A percentile compares a stretch with the other conserved stretches of the same genome.
Conservation (phyloP, 768 basidiomycete genomes). For the Epithele typhae region DNA sequence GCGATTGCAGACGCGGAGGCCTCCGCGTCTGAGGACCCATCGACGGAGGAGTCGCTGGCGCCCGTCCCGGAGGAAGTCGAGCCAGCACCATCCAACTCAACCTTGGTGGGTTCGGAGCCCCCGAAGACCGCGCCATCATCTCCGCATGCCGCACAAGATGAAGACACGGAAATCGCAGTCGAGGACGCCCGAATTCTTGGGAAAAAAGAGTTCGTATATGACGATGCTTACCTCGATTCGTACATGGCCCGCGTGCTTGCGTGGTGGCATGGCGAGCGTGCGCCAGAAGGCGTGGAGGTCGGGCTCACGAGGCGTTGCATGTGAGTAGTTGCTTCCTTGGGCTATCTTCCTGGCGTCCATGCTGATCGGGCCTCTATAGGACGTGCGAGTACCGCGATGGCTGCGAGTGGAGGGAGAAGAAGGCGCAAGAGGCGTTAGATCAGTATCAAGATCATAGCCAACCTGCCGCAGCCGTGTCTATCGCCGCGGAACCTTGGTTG, state of each 20-base stretch:
- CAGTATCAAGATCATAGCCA: too few species aligned
- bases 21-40: background rate
- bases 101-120: background rate
- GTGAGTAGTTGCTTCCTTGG: conserved; percentile 38
- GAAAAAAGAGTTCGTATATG: conserved; percentile 51
- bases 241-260: conserved; percentile 52
- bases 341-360: too few species aligned
- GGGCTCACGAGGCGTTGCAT: conserved; percentile 59
- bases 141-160: background rate
- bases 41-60: background rate
- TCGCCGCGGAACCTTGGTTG: too few species aligned
- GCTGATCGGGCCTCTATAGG: conserved; percentile 28
- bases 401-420: conserved; percentile 73
- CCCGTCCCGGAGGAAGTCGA: background rate
- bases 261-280: conserved; percentile 75
- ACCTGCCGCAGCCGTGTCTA: too few species aligned
- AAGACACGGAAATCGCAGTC: conserved; percentile 7
- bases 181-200: conserved; percentile 50
- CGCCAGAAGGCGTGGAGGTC: conserved; percentile 65
- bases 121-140: conserved; percentile 5
- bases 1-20: background rate
- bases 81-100: background rate
- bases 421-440: conserved; percentile 39
- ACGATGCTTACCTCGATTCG: conserved; percentile 46
- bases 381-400: conserved; percentile 69